Conservation (phyloP, 306 rosid genomes). For the Glycyrrhiza uralensis region DNA sequence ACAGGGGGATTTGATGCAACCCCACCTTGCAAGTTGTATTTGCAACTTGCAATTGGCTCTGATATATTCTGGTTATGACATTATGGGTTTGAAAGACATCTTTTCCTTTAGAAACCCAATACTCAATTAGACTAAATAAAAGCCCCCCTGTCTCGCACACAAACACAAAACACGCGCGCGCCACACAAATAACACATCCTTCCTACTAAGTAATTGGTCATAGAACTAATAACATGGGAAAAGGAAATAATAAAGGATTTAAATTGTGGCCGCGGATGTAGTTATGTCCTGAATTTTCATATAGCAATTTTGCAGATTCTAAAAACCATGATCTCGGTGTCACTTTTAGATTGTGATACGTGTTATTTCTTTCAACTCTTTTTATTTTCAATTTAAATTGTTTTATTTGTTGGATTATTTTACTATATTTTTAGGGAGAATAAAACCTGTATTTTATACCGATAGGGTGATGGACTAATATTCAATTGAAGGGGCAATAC, state of each 20-base stretch:
- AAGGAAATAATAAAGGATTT: neutral
- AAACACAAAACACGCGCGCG: neutral
- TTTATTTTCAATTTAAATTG: no score
- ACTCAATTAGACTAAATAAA: neutral
- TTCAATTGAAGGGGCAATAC: no score
- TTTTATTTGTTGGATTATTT: no score
- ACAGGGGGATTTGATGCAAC: slow-evolving; percentile 31
- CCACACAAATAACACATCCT: neutral
- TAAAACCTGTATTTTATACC: no score
- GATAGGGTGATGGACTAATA: no score
- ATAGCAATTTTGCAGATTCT: no score
- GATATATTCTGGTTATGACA: slow-evolving; percentile 25
- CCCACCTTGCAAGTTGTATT: slow-evolving; percentile 34
- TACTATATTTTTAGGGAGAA: no score
- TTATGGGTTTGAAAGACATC: slow-evolving; percentile 38
- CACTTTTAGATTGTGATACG: no score
- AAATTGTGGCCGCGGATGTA: no score
- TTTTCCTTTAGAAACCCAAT: slow-evolving; percentile 28
- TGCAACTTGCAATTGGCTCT: slow-evolving; percentile 31
- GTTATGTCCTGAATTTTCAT: no score
- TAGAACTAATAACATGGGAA: neutral
- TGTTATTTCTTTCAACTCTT: no score
- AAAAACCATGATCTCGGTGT: no score
- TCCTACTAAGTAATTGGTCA: neutral
- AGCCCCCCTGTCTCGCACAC: neutral